Evolutionary conservation across 306 rosid species (phyloP), one percentile per base, ranked within the genome.

Genomic region (Echinosophora koreensis): DNA sequence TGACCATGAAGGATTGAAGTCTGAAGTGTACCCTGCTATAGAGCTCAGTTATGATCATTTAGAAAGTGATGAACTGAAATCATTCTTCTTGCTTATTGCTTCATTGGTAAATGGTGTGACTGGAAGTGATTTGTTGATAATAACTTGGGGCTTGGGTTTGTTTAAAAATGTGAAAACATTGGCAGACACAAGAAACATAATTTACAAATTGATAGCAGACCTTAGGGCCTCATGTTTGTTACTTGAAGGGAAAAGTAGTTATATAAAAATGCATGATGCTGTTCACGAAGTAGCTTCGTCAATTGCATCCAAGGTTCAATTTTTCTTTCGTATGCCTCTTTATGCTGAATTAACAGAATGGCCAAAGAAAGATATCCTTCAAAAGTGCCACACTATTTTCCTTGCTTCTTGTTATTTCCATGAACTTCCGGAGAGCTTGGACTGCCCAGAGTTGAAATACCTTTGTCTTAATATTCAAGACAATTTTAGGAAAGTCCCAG

Each of bases 81-180:
- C 39, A 0, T 8, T 77, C 1, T 77, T 77, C 70, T 35, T 68
- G 72, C 30, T 68, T 9, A 68, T 77, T 15, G 81, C 46, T 39
- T 66, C 67, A 5, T 27, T 70, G 51, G 2, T 10, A 1, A 41
- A 41, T 38, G 38, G 38, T 35, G 5, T 16, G 13, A 0, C 1
- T 1, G 0, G 8, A 1, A 0, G 5, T 4, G 42, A 38, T 38
- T 5, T 38, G 8, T 8, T 41, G 11, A 41, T 7, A 41, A 1
- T 0, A 7, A 8, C 1, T 41, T 41, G 46, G 46, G 11, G 46
- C 2, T 41, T 41, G 11, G 11, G 46, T 41, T 8, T 41, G 46
- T 41, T 41, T 41, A 41, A 7, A 41, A 8, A 41, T 41, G 46
- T 41, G 10, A 8, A 41, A 5, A 8, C 11, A 7, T 41, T 41